phyloP scores from a whole-genome alignment of 2,329 filamentous ascomycete genomes.

The Aspergillus uvarum region DNA sequence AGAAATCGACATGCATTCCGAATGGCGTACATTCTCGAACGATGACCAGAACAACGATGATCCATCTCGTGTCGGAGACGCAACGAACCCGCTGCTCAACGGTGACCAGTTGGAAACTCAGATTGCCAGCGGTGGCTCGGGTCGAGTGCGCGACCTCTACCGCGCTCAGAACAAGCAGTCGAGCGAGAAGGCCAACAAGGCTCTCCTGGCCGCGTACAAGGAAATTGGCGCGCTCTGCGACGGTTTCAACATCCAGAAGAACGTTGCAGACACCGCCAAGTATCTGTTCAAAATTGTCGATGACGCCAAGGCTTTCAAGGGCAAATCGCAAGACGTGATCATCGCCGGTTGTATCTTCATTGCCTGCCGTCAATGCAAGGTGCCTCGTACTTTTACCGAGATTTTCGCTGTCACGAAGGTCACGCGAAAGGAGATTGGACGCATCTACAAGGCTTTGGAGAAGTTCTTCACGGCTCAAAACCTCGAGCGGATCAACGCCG shows the following conservation, averaged over 20 bases:
- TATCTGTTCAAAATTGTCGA: constrained; percentile 94
- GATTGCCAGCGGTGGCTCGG: constrained; percentile 78
- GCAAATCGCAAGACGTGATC: constrained; percentile 89
- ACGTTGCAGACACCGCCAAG: constrained; percentile 85
- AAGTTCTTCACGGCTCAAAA: constrained; percentile 78
- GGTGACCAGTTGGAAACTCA: constrained; percentile 85
- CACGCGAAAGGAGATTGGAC: constrained; percentile 93
- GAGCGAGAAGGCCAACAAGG: constrained; percentile 80
- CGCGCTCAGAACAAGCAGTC: constrained; percentile 80
- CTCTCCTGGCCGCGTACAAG: constrained; percentile 76
- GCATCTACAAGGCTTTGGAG: constrained; percentile 91
- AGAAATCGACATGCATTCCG: constrained; percentile 91
- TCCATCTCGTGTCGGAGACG: constrained; percentile 95
- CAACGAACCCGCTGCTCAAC: constrained; percentile 83
- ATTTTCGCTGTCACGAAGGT: constrained; percentile 92
- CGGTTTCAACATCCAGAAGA: constrained; percentile 74
- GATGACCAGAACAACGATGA: constrained; percentile 97
- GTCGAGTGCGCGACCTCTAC: constrained; percentile 70
- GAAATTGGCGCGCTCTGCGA: constrained; percentile 88
- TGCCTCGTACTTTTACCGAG: constrained; percentile 88
- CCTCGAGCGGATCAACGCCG: constrained; percentile 54
- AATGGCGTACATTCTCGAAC: constrained; percentile 99
- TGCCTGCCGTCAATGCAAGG: constrained; percentile 84
- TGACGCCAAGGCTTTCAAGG: constrained; percentile 90
- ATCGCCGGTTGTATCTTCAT: constrained; percentile 98